Evolutionary conservation across 2,329 filamentous ascomycete species (phyloP), one percentile per base, ranked within the genome.

Genomic region (Xylariaceae sp.): DNA sequence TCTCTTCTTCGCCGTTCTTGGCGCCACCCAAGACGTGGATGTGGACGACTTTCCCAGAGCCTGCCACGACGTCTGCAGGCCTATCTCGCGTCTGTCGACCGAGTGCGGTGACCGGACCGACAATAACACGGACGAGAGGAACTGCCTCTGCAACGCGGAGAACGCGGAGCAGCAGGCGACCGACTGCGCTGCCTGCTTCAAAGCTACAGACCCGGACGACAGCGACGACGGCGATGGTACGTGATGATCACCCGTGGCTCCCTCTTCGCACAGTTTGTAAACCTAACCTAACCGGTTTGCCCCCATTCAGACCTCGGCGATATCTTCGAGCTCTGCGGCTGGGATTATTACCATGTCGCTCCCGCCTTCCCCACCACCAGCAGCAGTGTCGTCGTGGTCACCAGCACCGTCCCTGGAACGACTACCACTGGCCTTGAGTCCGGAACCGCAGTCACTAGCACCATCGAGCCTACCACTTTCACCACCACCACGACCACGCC

Each of bases 171-270:
- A 35, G 14, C 40, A 39, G 15, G 35, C 35, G 12, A 36, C 6
- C 4, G 35, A 19, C 15, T 43, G 40, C 31, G 40, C 40, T 11
- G 36, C 36, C 5, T 43, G 40, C n/a, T 26, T 43, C 7, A 43
- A 42, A 27, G 40, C 35, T 24, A 24, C 11, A 11, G 3, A 24
- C 14, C 24, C 5, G 9, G n/a, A 27, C 14, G 19, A 27, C 13
- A 15, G 37, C 15, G 26, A 17, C 12, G 32, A 41, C 17, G 31
- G 32, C 9, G 29, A 31, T 3, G 40, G 36, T 39, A 21, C 31
- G 36, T 28, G 35, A 11, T 21, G 17, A 5, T 34, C n/a, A 16
- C 30, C n/a, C 24, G 30, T 18, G 9, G 9, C 7, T 7, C 21
- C 21, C 11, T 24, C 21, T 11, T 7, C 21, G 21, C 6, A 11